A percentile compares a stretch with the other conserved stretches of the same genome.
Evolutionary conservation across 2,329 filamentous ascomycete species (phyloP).

Genomic region (Camptophora hylomeconis): DNA sequence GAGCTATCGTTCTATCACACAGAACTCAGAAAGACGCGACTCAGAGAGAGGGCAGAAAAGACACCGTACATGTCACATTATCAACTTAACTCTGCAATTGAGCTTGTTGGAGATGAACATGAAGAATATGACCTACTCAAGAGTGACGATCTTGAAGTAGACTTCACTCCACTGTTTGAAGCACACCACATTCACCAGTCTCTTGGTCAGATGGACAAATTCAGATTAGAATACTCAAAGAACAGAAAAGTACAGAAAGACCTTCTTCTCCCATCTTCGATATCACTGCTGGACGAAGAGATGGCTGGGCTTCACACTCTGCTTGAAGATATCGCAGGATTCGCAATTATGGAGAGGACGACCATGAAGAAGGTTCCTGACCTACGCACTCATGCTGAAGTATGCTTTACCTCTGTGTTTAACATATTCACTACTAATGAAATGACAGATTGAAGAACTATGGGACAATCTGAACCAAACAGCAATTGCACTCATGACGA

Average conservation of each 20-base stretch:
- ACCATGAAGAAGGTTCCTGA: slow-evolving; percentile 81
- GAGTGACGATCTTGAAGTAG: slow-evolving; percentile 87
- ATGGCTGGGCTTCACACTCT: slow-evolving; percentile 77
- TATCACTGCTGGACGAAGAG: slow-evolving; percentile 71
- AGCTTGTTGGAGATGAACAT: slow-evolving; percentile 85
- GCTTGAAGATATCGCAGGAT: slow-evolving; percentile 86
- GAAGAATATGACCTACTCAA: slow-evolving; percentile 93
- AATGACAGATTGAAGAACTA: slow-evolving; percentile 73
- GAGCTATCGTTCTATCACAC: slow-evolving; percentile 97
- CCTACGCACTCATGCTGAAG: slow-evolving; percentile 69
- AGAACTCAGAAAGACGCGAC: slow-evolving; percentile 67
- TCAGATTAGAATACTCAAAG: slow-evolving; percentile 79
- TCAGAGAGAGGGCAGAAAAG: slow-evolving; percentile 68
- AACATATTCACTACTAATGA: slow-evolving; percentile 10
- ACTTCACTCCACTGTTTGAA: slow-evolving; percentile 89
- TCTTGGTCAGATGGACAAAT: slow-evolving; percentile 80
- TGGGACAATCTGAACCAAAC: slow-evolving; percentile 97
- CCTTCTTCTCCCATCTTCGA: slow-evolving; percentile 54
- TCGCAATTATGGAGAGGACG: slow-evolving; percentile 89
- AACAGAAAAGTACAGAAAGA: slow-evolving; percentile 88
- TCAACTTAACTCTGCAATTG: slow-evolving; percentile 88
- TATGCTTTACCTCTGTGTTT: slow-evolving; percentile 29
- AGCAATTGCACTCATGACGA: slow-evolving; percentile 68
- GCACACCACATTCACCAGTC: slow-evolving; percentile 94
- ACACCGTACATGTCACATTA: slow-evolving; percentile 67